phyloP scores from a whole-genome alignment of 768 basidiomycete species.

The Mrakia frigida region DNA sequence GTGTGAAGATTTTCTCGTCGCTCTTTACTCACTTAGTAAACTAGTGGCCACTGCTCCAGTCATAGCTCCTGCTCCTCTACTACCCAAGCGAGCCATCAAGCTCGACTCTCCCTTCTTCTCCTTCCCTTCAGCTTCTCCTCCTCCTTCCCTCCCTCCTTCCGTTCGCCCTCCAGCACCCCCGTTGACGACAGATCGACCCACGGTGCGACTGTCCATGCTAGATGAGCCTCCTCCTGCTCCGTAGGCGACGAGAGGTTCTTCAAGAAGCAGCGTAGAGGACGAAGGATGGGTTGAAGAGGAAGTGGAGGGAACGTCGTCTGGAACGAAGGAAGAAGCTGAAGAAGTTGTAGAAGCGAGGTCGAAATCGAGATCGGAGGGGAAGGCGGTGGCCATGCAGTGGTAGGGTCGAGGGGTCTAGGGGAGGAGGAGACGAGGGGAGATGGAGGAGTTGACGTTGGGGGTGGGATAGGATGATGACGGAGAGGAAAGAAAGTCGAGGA shows the following conservation, averaged over 20 bases:
- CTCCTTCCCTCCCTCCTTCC: neutral
- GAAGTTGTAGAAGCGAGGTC: neutral
- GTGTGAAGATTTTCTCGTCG: neutral
- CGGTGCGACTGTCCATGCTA: no score
- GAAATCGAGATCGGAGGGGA: neutral
- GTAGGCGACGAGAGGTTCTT: neutral
- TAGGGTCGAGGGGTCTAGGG: no score
- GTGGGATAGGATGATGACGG: neutral
- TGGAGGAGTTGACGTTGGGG: neutral
- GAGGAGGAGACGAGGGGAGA: neutral
- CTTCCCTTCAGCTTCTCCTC: neutral
- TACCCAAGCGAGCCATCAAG: constrained; percentile 18
- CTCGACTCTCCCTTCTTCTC: constrained; percentile 13
- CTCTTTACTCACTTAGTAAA: constrained; percentile 28
- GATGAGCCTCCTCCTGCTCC: neutral
- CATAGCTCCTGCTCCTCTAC: constrained; percentile 30
- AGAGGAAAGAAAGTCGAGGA: neutral
- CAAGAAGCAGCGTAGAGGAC: neutral
- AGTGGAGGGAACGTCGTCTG: neutral
- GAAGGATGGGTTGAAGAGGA: neutral
- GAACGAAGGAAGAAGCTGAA: neutral
- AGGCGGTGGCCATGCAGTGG: neutral
- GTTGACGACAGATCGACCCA: neutral
- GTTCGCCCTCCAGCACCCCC: no score
- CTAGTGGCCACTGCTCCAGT: constrained; percentile 28